Evolutionary conservation across 1,139 yeast species (phyloP).

Genomic region (Lodderomyces elongisporus): DNA sequence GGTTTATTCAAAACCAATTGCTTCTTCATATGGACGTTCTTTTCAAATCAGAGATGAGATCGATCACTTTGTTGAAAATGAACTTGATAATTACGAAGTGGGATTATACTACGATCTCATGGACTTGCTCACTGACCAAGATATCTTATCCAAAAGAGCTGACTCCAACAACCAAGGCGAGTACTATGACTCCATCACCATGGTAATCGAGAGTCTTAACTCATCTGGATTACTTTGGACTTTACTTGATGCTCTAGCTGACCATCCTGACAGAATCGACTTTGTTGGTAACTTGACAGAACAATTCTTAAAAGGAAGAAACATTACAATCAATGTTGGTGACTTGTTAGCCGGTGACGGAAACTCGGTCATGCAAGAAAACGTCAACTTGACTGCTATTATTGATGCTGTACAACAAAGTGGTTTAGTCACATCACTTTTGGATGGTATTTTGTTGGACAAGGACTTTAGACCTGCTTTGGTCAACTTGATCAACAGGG

Average conservation of each 20-base stretch:
- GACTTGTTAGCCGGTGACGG: constrained; percentile 1
- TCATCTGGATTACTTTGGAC: constrained; percentile 34
- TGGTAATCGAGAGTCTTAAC: constrained; percentile 26
- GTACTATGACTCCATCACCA: constrained; percentile 16
- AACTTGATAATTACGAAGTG: constrained; percentile 14
- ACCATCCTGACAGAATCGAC: constrained; percentile 24
- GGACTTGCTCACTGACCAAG: constrained; percentile 10
- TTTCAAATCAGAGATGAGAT: constrained; percentile 15
- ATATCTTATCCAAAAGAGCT: constrained; percentile 2
- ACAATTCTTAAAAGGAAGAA: constrained; percentile 13
- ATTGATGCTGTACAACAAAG: constrained; percentile 23
- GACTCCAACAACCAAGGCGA: constrained; percentile 15
- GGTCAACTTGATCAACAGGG: constrained; percentile 30
- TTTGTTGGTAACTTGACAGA: constrained; percentile 30
- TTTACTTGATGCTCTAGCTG: constrained; percentile 34
- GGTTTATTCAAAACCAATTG: constrained; percentile 14
- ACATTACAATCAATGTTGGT: constrained; percentile 7
- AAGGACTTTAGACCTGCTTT: constrained; percentile 30
- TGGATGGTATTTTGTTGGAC: constrained; percentile 37
- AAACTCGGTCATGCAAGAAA: constrained; percentile 3
- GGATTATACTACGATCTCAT: constrained; percentile 10
- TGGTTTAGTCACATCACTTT: constrained; percentile 31
- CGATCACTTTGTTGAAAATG: constrained; percentile 12
- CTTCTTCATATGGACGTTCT: constrained; percentile 16
- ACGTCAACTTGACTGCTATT: constrained; percentile 23